A percentile compares a stretch with the other conserved stretches of the same genome.
Conservation (phyloP, 2,329 filamentous ascomycete genomes). For the Ophiostoma montium region DNA sequence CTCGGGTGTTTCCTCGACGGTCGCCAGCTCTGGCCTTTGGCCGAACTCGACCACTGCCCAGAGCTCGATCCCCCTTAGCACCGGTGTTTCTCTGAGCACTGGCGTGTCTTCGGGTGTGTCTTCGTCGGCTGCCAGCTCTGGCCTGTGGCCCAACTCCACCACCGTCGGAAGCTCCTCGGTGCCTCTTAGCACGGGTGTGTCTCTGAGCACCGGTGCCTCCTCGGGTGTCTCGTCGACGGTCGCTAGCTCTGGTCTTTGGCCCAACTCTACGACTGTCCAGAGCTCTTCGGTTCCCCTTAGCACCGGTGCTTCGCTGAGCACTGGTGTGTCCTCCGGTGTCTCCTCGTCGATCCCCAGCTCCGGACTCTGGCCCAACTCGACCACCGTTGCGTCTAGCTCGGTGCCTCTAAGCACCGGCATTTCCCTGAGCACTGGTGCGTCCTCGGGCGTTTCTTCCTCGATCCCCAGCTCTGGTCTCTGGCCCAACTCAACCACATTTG, state of each 20-base stretch:
- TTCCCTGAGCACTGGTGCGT: neutral
- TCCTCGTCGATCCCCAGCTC: neutral
- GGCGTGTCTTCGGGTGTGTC: neutral
- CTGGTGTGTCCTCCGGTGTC: too few species aligned
- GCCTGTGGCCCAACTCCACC: neutral
- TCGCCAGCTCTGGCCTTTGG: neutral
- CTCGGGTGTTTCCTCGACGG: neutral
- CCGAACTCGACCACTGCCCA: neutral
- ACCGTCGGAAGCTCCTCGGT: neutral
- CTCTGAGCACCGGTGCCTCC: neutral
- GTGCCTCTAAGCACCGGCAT: neutral
- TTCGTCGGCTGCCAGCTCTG: neutral
- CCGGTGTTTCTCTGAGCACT: neutral
- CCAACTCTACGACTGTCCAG: neutral
- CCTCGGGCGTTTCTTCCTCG: neutral
- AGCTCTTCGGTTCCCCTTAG: neutral
- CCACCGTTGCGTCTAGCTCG: neutral
- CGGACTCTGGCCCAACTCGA: neutral
- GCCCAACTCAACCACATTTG: neutral
- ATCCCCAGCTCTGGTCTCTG: neutral
- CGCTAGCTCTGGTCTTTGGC: neutral
- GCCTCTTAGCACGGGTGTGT: neutral
- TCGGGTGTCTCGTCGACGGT: neutral
- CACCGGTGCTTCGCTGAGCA: too few species aligned
- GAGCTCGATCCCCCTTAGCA: neutral